A percentile compares a stretch with the other conserved stretches of the same genome.
Conservation (phyloP, 148 eudicot genomes). For the Silene uniflora region DNA sequence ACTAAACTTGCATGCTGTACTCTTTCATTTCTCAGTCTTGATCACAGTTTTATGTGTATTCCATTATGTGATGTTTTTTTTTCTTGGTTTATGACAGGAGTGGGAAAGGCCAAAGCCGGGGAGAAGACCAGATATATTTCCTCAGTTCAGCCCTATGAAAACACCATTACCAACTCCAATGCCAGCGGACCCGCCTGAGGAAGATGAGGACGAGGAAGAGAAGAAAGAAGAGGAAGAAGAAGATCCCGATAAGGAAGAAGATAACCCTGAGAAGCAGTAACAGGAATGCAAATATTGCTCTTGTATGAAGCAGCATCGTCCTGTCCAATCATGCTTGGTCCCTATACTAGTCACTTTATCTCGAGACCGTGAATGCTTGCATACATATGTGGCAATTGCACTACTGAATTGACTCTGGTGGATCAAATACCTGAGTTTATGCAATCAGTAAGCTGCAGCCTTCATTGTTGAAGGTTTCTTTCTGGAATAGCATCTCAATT, state of each 20-base stretch:
- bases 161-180: conserved; percentile 93
- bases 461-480: not conserved
- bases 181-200: conserved; percentile 82
- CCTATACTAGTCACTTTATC: not conserved
- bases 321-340: not conserved
- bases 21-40: too few relatives aligned
- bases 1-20: not conserved
- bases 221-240: conserved; percentile 49
- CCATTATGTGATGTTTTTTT: too few relatives aligned
- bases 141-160: conserved; percentile 93
- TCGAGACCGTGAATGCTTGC: not conserved
- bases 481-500: conserved; percentile 12
- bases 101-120: conserved; percentile 85
- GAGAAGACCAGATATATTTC: conserved; percentile 79
- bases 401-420: not conserved
- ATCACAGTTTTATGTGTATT: too few relatives aligned
- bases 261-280: conserved; percentile 36
- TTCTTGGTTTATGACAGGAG: too few relatives aligned
- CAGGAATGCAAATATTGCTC: not conserved
- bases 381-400: not conserved
- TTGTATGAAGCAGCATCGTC: not conserved
- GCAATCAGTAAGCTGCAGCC: not conserved
- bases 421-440: not conserved
- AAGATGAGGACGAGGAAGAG: conserved; percentile 79
- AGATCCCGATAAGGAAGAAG: conserved; percentile 48